Evolutionary conservation across 192 early-diverging fungal species (phyloP), one percentile per base, ranked within the genome.

Genomic region (Backusella tarrabulga): DNA sequence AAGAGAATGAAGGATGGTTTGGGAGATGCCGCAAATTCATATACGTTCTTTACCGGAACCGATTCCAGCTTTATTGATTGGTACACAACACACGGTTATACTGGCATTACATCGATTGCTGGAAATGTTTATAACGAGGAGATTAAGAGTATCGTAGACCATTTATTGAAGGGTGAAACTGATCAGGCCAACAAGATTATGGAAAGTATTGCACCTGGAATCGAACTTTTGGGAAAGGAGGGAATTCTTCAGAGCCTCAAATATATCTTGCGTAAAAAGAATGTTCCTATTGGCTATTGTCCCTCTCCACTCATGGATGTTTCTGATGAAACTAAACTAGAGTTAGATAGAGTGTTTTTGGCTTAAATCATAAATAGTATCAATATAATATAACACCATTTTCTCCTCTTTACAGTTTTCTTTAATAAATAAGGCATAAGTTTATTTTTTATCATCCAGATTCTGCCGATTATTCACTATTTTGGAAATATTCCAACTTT

Each of bases 231-330:
- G 9, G 11, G 50, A 29, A 4, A 54, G 23, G n/a, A 23, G 9
- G 70, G 76, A 4, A 50, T 77, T 21, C 4, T 77, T 19, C 52
- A 46, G 7, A 66, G 67, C 42, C 17, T 77, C n/a, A 77, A 77
- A 52, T 72, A 77, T 63, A 32, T 77, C 36, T 66, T 77, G 9
- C 76, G 76, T 17, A 77, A 77, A 34, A 42, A 70, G 6, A 56
- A 56, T 38, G 70, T 77, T 5, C 69, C 69, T 4, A 56, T 70
- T 66, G 76, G 76, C 0, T 71, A 72, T 38, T 77, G 76, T 42
- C 23, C 70, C 23, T 42, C 38, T 19, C 76, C 76, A 6, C 5
- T 77, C 9, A 19, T 77, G 52, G 76, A 77, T 42, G 29, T 67
- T 26, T 38, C 68, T 7, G 23, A 71, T 63, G 56, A 63, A 29